phyloP scores from a whole-genome alignment of 1,284 basidiomycete genomes.

The Coniophora puteana region DNA sequence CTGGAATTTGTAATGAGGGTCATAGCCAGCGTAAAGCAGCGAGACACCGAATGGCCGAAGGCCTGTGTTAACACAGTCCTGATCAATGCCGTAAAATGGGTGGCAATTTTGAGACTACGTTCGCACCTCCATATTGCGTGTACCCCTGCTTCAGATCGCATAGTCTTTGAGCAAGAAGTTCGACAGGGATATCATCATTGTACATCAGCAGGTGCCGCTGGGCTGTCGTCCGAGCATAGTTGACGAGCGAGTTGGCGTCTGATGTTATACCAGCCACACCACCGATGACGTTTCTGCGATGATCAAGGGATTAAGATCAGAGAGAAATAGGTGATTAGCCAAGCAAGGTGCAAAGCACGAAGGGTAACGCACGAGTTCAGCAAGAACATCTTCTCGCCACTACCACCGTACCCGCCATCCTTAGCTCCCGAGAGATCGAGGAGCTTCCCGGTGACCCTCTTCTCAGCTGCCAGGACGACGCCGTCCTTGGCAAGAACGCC shows the following conservation, averaged over 20 bases:
- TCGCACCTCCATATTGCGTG: slow-evolving; percentile 91
- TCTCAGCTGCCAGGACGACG: slow-evolving; percentile 97
- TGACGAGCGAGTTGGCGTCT: slow-evolving; percentile 97
- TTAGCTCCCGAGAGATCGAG: slow-evolving; percentile 85
- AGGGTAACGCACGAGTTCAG: slow-evolving; percentile 71
- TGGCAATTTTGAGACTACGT: not conserved
- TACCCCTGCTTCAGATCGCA: slow-evolving; percentile 99
- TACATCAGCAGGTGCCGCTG: slow-evolving; percentile 88
- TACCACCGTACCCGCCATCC: slow-evolving; percentile 88
- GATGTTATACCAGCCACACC: slow-evolving; percentile 96
- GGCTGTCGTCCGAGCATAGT: slow-evolving; percentile 89
- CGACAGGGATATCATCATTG: slow-evolving; percentile 98
- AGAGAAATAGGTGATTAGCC: slow-evolving; percentile 1
- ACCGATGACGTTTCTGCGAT: slow-evolving; percentile 84
- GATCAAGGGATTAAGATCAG: not conserved
- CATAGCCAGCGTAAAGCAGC: slow-evolving; percentile 94
- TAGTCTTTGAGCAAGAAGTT: slow-evolving; percentile 89
- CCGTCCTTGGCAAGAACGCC: slow-evolving; percentile 95
- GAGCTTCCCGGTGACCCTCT: slow-evolving; percentile 98
- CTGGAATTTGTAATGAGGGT: slow-evolving; percentile 95
- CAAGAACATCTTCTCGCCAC: slow-evolving; percentile 96
- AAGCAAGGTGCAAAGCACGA: slow-evolving; percentile 4
- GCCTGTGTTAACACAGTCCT: slow-evolving; percentile 63
- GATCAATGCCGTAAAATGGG: not conserved
- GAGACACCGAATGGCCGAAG: slow-evolving; percentile 98